A percentile compares a stretch with the other conserved stretches of the same genome.
Evolutionary conservation across 2,329 filamentous ascomycete genomes (phyloP).

Genomic region (Incumbomyces delicatus): DNA sequence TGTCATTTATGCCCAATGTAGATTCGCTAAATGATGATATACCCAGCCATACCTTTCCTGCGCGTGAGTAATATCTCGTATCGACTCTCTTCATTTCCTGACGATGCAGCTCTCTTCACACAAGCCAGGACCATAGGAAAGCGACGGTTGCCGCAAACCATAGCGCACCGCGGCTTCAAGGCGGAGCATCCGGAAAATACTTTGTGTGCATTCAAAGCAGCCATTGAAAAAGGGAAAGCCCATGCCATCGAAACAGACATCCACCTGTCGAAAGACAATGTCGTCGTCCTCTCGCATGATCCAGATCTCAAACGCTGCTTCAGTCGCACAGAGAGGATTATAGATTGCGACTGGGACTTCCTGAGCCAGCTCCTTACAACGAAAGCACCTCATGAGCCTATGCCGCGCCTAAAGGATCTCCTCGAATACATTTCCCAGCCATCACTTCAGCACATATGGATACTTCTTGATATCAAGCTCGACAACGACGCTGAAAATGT

Average conservation of each 20-base stretch:
- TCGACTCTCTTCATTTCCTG: background rate
- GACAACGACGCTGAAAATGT: conserved; percentile 49
- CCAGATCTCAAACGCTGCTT: conserved; percentile 70
- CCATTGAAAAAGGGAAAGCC: conserved; percentile 57
- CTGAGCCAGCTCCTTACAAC: conserved; percentile 59
- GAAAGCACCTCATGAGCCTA: conserved; percentile 55
- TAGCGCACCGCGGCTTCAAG: conserved; percentile 46
- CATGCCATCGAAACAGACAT: conserved; percentile 84
- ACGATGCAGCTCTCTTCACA: conserved; percentile 21
- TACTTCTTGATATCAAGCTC: conserved; percentile 75
- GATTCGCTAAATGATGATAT: background rate
- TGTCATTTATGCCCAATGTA: too few species aligned
- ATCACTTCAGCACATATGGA: conserved; percentile 60
- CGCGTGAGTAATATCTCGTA: background rate
- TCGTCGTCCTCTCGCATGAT: conserved; percentile 81
- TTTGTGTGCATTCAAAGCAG: conserved; percentile 65
- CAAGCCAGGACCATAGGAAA: conserved; percentile 15
- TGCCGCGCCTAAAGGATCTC: conserved; percentile 67
- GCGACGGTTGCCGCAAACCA: conserved; percentile 26
- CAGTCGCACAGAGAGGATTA: conserved; percentile 60
- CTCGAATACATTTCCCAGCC: conserved; percentile 60
- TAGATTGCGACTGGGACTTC: conserved; percentile 67
- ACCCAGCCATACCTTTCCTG: background rate
- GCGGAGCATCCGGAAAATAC: conserved; percentile 75
- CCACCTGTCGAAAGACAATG: conserved; percentile 69